Conservation (phyloP, 1,284 basidiomycete genomes). For the Cronartium ribicola region DNA sequence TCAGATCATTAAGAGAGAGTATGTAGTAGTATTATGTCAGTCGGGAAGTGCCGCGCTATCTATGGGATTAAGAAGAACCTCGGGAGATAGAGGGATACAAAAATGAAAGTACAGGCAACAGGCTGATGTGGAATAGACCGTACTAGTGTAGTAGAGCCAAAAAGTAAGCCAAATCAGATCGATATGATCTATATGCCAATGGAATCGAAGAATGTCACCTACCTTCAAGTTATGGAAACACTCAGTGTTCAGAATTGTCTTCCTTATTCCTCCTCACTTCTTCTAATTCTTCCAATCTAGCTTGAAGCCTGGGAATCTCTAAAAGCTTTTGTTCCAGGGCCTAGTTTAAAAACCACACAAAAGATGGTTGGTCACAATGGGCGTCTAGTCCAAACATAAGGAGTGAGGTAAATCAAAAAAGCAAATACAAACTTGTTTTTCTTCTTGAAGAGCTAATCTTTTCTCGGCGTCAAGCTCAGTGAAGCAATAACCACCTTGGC, state of each 20-base stretch:
- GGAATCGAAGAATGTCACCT: not conserved
- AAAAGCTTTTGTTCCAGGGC: slow-evolving; percentile 70
- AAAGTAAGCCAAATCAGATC: too few species aligned
- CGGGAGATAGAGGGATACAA: too few species aligned
- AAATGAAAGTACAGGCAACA: too few species aligned
- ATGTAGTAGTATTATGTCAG: too few species aligned
- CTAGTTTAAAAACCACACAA: not conserved
- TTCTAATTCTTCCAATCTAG: slow-evolving; percentile 68
- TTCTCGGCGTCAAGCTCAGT: slow-evolving; percentile 87
- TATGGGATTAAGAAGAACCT: too few species aligned
- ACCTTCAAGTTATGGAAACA: not conserved
- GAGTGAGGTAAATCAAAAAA: not conserved
- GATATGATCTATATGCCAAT: too few species aligned
- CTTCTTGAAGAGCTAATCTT: slow-evolving; percentile 83
- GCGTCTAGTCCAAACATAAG: not conserved
- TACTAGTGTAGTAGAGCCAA: too few species aligned
- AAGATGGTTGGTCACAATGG: not conserved
- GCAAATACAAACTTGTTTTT: slow-evolving; percentile 62
- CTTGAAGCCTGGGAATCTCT: slow-evolving; percentile 76
- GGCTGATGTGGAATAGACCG: too few species aligned
- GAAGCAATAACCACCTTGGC: slow-evolving; percentile 62
- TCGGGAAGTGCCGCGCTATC: too few species aligned
- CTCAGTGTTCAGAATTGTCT: slow-evolving; percentile 22
- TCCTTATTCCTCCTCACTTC: slow-evolving; percentile 44
- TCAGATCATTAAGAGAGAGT: too few species aligned